Percentiles rank a stretch among this genome's conserved stretches.
phyloP scores from a whole-genome alignment of 2,329 filamentous ascomycete species.

The Botrytis medusae region DNA sequence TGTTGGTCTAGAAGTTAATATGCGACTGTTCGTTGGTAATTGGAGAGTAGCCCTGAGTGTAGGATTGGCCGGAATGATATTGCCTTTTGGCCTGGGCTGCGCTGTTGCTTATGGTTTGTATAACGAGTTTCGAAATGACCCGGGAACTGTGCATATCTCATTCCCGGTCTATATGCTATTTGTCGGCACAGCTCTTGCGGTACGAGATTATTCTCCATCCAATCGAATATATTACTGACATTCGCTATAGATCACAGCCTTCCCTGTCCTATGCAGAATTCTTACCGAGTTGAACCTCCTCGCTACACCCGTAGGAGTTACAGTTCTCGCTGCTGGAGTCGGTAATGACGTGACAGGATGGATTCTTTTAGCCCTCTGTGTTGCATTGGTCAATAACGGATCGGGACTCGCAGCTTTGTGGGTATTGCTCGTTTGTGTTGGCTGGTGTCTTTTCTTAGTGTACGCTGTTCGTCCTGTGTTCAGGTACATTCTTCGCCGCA shows the following conservation, averaged over 20 bases:
- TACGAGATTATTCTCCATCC: constrained; percentile 13
- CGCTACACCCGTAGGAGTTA: constrained; percentile 78
- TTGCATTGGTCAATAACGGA: constrained; percentile 86
- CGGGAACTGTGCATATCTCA: constrained; percentile 54
- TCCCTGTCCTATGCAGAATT: constrained; percentile 92
- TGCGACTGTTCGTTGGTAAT: constrained; percentile 73
- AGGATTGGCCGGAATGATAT: constrained; percentile 72
- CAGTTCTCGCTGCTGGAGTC: constrained; percentile 85
- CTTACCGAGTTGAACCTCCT: constrained; percentile 87
- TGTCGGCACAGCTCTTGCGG: constrained; percentile 84
- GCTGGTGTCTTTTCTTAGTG: constrained; percentile 73
- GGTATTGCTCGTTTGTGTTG: constrained; percentile 74
- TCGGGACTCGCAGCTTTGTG: constrained; percentile 80
- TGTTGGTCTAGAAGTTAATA: constrained; percentile 82
- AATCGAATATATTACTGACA: background rate
- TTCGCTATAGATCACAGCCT: constrained; percentile 65
- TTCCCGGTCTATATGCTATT: constrained; percentile 72
- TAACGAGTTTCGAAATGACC: constrained; percentile 58
- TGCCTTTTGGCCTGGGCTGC: constrained; percentile 80
- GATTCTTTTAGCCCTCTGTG: constrained; percentile 89
- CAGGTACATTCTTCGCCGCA: constrained; percentile 69
- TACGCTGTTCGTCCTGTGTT: constrained; percentile 73
- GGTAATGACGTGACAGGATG: constrained; percentile 91
- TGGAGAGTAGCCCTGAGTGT: constrained; percentile 80
- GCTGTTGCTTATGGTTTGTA: constrained; percentile 82